Percentiles rank a stretch among this genome's conserved stretches.
Conservation (phyloP, 2,329 filamentous ascomycete species). For the Penicillium sp. region DNA sequence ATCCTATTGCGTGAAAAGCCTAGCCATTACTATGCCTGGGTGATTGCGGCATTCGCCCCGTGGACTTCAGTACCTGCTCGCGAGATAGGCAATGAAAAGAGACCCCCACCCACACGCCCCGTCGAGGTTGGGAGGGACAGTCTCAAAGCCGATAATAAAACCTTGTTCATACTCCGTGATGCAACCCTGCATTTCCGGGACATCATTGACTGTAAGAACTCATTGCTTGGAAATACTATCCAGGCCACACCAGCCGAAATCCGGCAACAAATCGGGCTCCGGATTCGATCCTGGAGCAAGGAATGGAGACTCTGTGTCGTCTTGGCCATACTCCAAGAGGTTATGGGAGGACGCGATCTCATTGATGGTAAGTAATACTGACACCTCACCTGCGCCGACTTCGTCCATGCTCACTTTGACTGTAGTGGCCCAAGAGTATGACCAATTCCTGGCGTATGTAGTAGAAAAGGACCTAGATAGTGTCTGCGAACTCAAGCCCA, state of each 20-base stretch:
- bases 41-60: constrained; percentile 73
- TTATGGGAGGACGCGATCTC: constrained; percentile 39
- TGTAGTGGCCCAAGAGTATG: constrained; percentile 56
- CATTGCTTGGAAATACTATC: constrained; percentile 33
- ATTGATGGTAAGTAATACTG: constrained; percentile 33
- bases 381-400: neutral
- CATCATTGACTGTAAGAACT: constrained; percentile 64
- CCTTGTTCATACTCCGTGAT: constrained; percentile 68
- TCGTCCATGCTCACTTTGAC: constrained; percentile 13
- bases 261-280: constrained; percentile 42
- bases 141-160: constrained; percentile 76
- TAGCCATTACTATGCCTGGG: constrained; percentile 74
- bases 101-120: constrained; percentile 61
- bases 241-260: constrained; percentile 38
- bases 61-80: constrained; percentile 62
- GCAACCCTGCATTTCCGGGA: constrained; percentile 65
- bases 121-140: constrained; percentile 73
- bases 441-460: constrained; percentile 57
- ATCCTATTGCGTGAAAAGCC: constrained; percentile 65
- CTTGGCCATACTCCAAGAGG: constrained; percentile 46
- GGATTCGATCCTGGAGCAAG: constrained; percentile 41
- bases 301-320: constrained; percentile 47
- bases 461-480: constrained; percentile 53
- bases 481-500: constrained; percentile 61
- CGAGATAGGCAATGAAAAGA: constrained; percentile 50